A percentile compares a stretch with the other conserved stretches of the same genome.
These are phyloP conservation scores for Coniochaeta hoffmannii DNA, from an alignment of 2,329 filamentous ascomycete species.

Conservation along the genomic window DNA sequence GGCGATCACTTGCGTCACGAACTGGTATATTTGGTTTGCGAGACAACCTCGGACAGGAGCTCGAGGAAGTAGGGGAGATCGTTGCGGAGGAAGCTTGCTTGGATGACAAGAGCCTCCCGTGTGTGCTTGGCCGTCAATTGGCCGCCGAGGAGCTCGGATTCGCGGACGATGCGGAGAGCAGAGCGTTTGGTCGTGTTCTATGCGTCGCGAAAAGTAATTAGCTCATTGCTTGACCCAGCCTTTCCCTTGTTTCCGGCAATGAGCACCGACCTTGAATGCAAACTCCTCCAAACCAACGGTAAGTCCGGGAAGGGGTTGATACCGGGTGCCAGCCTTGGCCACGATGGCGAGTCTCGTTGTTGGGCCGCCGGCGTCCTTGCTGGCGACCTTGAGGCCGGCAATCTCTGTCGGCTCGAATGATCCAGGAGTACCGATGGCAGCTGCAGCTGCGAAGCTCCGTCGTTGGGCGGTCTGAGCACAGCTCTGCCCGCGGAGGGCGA, in stretches of 20 bases:
- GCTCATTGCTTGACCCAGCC: constrained; percentile 24
- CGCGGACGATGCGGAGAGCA: constrained; percentile 85
- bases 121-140: constrained; percentile 84
- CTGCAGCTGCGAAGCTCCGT: constrained; percentile 47
- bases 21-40: constrained; percentile 79
- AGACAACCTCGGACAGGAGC: constrained; percentile 85
- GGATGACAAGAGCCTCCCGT: constrained; percentile 84
- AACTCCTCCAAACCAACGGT: constrained; percentile 88
- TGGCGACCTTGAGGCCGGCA: constrained; percentile 85
- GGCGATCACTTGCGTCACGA: constrained; percentile 26
- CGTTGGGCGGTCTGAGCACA: constrained; percentile 36
- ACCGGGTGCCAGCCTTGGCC: constrained; percentile 89
- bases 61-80: constrained; percentile 98
- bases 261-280: constrained; percentile 72
- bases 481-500: constrained; percentile 49
- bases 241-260: constrained; percentile 32
- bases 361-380: constrained; percentile 79
- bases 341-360: constrained; percentile 89
- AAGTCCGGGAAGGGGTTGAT: constrained; percentile 82
- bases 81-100: constrained; percentile 90
- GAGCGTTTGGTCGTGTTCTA: constrained; percentile 84
- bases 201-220: constrained; percentile 35
- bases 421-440: constrained; percentile 51
- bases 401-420: constrained; percentile 83
- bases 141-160: constrained; percentile 90